Base-by-base conservation (phyloP, 1,139 yeast species). In the Geotrichum cucujoidarum region DNA sequence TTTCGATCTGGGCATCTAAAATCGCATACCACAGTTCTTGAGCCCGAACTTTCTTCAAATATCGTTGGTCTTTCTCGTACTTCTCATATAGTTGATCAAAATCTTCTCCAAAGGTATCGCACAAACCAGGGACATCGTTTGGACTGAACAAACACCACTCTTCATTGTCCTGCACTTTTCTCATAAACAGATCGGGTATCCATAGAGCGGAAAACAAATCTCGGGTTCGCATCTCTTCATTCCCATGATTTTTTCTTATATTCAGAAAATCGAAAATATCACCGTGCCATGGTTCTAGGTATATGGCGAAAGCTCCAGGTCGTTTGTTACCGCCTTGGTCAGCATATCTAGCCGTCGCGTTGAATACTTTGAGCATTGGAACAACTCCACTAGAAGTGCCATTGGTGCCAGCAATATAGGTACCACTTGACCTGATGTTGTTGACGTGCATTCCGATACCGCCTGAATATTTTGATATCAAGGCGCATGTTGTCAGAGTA, bases 311-410 rank as follows among this genome's bases (percentile, higher is more conserved):
- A 4, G 94, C 94, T 54, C 95, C 94, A 0, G 95, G 94, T 60
- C 95, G 74, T 62, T 83, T 83, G 69, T 83, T 84, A 53, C 94
- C 94, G 60, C 94, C 94, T 69, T 85, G 95, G 58, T 84, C 94
- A 30, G 84, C 94, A 60, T 83, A 85, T 60, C 94, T 72, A n/a
- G 92, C 92, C 48, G 92, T 83, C 63, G 83, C 82, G 70, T 85
- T 84, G 70, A 79, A 85, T 17, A 85, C 92, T 57, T 90, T 74
- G 44, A 84, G 75, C 94, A 85, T 84, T 17, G 95, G 94, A 51
- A 84, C 82, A 47, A 85, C 71, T 45, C 95, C 95, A 54, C 79
- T 82, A 8, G 90, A 82, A 18, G 81, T 75, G 55, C 92, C 94
- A 57, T 81, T 81, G 6, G 89, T 80, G 57, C 87, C 84, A 48